These are phyloP conservation scores for Lepidopterella palustris DNA, from an alignment of 495 filamentous ascomycete species.

Conservation along the genomic window DNA sequence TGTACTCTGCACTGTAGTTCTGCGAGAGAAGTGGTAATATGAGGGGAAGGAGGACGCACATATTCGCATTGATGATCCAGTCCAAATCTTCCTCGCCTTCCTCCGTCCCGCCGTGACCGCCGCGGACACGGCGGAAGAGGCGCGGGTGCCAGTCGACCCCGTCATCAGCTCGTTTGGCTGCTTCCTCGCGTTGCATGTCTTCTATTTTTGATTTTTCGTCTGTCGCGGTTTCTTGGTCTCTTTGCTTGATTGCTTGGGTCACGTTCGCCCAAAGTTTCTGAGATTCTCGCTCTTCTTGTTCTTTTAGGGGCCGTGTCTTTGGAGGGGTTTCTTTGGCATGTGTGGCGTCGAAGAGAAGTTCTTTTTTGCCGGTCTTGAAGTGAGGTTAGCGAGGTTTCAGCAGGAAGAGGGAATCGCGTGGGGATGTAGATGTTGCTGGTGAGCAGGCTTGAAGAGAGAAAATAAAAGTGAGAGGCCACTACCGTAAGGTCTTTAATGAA, in stretches of 20 bases:
- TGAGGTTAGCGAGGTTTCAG: not conserved
- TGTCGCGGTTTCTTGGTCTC: conserved; percentile 84
- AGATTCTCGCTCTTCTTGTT: conserved; percentile 88
- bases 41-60: conserved; percentile 44
- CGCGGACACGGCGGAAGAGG: conserved; percentile 70
- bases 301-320: conserved; percentile 65
- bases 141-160: conserved; percentile 84
- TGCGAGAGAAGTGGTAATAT: not conserved
- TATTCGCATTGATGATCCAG: conserved; percentile 85
- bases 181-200: conserved; percentile 82
- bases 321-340: conserved; percentile 70
- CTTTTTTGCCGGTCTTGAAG: conserved; percentile 72
- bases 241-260: conserved; percentile 67
- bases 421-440: too few relatives aligned
- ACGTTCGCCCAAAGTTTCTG: conserved; percentile 80
- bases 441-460: not conserved
- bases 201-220: conserved; percentile 95
- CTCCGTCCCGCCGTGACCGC: conserved; percentile 63
- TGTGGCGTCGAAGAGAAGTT: conserved; percentile 81
- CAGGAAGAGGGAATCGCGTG: too few relatives aligned
- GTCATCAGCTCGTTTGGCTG: conserved; percentile 70
- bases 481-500: conserved; percentile 75
- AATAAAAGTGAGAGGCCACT: conserved; percentile 30
- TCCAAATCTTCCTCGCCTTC: conserved; percentile 87
- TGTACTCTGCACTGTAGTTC: too few relatives aligned